phyloP scores from a whole-genome alignment of 495 filamentous ascomycete species.

The Usnea hakonensis region DNA sequence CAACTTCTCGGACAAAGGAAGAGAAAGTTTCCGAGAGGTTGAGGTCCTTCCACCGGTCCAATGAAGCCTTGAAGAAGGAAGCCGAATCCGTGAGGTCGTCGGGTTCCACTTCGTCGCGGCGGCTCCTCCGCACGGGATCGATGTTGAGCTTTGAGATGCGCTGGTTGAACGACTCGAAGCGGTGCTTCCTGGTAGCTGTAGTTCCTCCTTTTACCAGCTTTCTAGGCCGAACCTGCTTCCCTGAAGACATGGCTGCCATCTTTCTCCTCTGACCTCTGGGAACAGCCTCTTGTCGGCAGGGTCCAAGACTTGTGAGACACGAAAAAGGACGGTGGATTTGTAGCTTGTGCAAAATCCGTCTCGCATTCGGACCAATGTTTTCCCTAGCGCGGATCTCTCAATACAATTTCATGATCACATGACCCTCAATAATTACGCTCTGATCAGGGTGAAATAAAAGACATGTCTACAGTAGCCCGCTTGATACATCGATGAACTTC shows the following conservation, averaged over 20 bases:
- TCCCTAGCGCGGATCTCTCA: slow-evolving; percentile 8
- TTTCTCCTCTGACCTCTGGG: slow-evolving; percentile 5
- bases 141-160: slow-evolving; percentile 91
- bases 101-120: slow-evolving; percentile 65
- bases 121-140: slow-evolving; percentile 81
- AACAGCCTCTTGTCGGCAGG: not conserved
- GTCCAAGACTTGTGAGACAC: not conserved
- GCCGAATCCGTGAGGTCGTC: slow-evolving; percentile 53
- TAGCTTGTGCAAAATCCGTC: not conserved
- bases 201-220: slow-evolving; percentile 58
- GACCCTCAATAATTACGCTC: too few species aligned
- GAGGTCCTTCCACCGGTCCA: slow-evolving; percentile 84
- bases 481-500: too few species aligned
- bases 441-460: too few species aligned
- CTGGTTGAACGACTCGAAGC: slow-evolving; percentile 85
- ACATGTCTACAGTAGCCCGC: too few species aligned
- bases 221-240: slow-evolving; percentile 56
- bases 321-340: slow-evolving; percentile 13
- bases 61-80: slow-evolving; percentile 73
- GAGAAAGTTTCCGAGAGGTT: slow-evolving; percentile 78
- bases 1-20: slow-evolving; percentile 61
- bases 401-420: too few species aligned
- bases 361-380: slow-evolving; percentile 4
- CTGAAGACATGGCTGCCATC: slow-evolving; percentile 54
- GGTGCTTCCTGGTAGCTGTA: slow-evolving; percentile 66